phyloP scores from a whole-genome alignment of 176 grass and related monocot species.

The Urochloa ruziziensis region DNA sequence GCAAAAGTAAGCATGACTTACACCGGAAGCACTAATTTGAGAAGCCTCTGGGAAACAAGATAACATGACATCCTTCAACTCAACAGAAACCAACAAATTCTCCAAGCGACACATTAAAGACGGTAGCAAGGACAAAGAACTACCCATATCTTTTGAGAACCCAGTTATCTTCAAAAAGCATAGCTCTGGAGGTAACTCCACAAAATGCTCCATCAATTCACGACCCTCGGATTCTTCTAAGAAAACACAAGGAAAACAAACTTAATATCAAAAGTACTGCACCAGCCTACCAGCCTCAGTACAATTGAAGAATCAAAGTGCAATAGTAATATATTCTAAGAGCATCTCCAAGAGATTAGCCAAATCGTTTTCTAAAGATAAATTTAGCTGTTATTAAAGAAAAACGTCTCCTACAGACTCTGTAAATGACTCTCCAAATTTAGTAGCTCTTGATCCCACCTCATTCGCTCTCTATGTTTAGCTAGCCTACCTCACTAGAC shows the following conservation, averaged over 20 bases:
- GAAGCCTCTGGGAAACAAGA: slow-evolving; percentile 84
- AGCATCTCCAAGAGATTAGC: too few species aligned
- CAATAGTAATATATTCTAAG: background rate
- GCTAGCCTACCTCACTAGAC: too few species aligned
- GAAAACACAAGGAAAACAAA: slow-evolving; percentile 34
- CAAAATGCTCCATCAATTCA: slow-evolving; percentile 69
- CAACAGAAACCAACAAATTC: slow-evolving; percentile 93
- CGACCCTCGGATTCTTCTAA: slow-evolving; percentile 45
- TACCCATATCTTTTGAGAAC: slow-evolving; percentile 96
- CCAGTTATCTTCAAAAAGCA: slow-evolving; percentile 90
- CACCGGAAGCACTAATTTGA: slow-evolving; percentile 64
- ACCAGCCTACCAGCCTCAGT: background rate
- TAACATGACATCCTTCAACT: slow-evolving; percentile 80
- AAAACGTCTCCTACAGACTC: too few species aligned
- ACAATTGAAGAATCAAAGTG: slow-evolving; percentile 14
- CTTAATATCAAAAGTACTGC: slow-evolving; percentile 13
- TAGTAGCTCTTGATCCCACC: too few species aligned
- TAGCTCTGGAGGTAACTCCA: slow-evolving; percentile 86
- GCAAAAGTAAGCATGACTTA: slow-evolving; percentile 44
- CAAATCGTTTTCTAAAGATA: too few species aligned
- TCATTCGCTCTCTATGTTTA: too few species aligned
- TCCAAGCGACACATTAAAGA: slow-evolving; percentile 91
- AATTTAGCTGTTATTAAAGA: too few species aligned
- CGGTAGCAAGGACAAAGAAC: slow-evolving; percentile 88
- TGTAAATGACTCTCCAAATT: too few species aligned